A percentile compares a stretch with the other conserved stretches of the same genome.
phyloP scores from a whole-genome alignment of 2,329 filamentous ascomycete species.

The Conoideocrella luteorostrata region DNA sequence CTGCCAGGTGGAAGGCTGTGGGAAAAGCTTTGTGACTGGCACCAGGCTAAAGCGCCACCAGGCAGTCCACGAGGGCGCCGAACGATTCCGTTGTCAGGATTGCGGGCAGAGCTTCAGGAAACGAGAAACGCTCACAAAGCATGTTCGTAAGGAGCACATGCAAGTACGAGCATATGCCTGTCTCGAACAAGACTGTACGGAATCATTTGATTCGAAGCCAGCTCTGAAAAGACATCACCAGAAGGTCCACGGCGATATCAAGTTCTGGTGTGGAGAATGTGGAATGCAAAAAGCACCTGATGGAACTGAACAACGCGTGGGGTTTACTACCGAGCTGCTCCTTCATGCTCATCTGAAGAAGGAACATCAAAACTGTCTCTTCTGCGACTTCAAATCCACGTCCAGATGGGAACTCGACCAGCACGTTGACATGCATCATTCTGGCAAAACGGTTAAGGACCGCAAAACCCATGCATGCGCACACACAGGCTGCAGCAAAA shows the following conservation, averaged over 20 bases:
- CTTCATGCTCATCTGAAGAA: slow-evolving; percentile 68
- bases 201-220: slow-evolving; percentile 66
- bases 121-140: slow-evolving; percentile 75
- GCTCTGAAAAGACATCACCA: slow-evolving; percentile 66
- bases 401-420: slow-evolving; percentile 62
- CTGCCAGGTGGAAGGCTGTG: slow-evolving; percentile 68
- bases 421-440: slow-evolving; percentile 75
- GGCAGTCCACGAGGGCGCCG: slow-evolving; percentile 66
- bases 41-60: slow-evolving; percentile 72
- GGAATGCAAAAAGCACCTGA: slow-evolving; percentile 31
- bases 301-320: slow-evolving; percentile 36
- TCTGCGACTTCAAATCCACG: slow-evolving; percentile 64
- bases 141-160: slow-evolving; percentile 72
- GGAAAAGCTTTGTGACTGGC: slow-evolving; percentile 74
- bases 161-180: slow-evolving; percentile 67
- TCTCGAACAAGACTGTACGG: slow-evolving; percentile 51
- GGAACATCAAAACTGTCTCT: slow-evolving; percentile 68
- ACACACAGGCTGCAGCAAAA: slow-evolving; percentile 61
- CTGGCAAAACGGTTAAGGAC: slow-evolving; percentile 53
- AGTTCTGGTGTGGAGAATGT: slow-evolving; percentile 76
- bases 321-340: slow-evolving; percentile 66
- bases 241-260: slow-evolving; percentile 60
- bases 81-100: slow-evolving; percentile 67
- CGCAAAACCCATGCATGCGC: slow-evolving; percentile 62
- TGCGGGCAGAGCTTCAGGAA: slow-evolving; percentile 81